Base-by-base conservation (phyloP, 208 protist genomes). In the Acanthamoeba culbertsoni region DNA sequence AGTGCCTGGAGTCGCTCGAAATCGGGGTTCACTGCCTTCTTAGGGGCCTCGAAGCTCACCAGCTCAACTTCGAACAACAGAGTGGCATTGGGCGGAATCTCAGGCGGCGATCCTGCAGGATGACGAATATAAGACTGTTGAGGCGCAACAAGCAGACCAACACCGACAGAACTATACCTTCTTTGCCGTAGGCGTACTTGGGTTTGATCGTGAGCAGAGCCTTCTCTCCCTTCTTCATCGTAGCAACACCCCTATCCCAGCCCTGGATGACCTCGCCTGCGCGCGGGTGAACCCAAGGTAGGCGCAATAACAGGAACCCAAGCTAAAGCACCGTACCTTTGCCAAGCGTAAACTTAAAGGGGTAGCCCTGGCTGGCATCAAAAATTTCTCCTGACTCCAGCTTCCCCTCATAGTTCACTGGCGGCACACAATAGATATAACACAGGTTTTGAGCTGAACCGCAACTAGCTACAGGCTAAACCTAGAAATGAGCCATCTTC, bases 321-420 rank as follows among this genome's bases (percentile, higher is more conserved):
- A 62, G 48, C n/a, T 20, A 2, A 23, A 23, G 62, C 62, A 5
- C 26, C 96, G 82, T 82, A 82, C 71, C 71, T 33, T 82, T 82
- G 42, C 71, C 71, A 12, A 82, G 71, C 12, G 71, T 82, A 26
- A 82, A 82, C 71, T 82, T 82, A 42, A 82, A 82, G 40, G 71
- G 71, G n/a, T 82, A 82, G 63, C 95, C 94, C 5, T 89, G 62
- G 33, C 77, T 94, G 10, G 95, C 96, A 92, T 97, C 96, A 48
- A 97, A 97, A 77, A 97, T 91, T n/a, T 37, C 75, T 3, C 96
- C 96, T 51, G 97, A 94, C 28, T 37, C 16, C 40, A 97, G 96
- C 43, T 94, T 97, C 59, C 96, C 96, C 42, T 79, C 90, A 33
- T 97, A 97, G 89, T 97, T 96, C 16, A 97, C 96, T 89, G 40